A percentile compares a stretch with the other conserved stretches of the same genome.
Evolutionary conservation across 371 early-diverging fungal genomes (phyloP).

Genomic region (Mortierella sp.): DNA sequence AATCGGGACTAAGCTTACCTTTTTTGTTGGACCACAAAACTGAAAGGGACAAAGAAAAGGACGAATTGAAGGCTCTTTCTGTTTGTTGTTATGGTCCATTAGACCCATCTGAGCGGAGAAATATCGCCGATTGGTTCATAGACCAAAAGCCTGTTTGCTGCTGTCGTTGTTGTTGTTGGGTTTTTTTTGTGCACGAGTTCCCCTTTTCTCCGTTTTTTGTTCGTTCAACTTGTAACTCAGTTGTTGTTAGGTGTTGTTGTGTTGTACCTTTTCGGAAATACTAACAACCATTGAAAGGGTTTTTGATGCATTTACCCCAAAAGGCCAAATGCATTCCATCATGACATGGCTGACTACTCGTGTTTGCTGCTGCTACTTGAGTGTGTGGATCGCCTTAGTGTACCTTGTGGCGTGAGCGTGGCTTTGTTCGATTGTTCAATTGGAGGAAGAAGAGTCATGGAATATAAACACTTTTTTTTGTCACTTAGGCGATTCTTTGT

Average conservation of each 20-base stretch:
- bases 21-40: too few species aligned
- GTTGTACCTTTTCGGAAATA: not conserved
- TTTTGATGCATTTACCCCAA: not conserved
- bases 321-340: slow-evolving; percentile 3
- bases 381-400: not conserved
- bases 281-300: not conserved
- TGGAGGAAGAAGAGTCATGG: not conserved
- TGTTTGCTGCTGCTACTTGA: not conserved
- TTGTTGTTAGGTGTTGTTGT: not conserved
- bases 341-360: too few species aligned
- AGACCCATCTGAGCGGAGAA: not conserved
- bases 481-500: too few species aligned
- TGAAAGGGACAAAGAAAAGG: not conserved
- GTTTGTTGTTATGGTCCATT: not conserved
- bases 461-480: too few species aligned
- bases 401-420: not conserved
- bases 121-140: not conserved
- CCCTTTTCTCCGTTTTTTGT: not conserved
- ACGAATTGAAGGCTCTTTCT: not conserved
- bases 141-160: too few species aligned
- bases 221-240: not conserved
- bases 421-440: not conserved
- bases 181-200: slow-evolving; percentile 2
- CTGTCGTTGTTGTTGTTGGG: too few species aligned
- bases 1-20: too few species aligned